Percentiles rank a stretch among this genome's conserved stretches.
phyloP scores from a whole-genome alignment of 176 grass and related monocot species.

The Aegilops speltoides region DNA sequence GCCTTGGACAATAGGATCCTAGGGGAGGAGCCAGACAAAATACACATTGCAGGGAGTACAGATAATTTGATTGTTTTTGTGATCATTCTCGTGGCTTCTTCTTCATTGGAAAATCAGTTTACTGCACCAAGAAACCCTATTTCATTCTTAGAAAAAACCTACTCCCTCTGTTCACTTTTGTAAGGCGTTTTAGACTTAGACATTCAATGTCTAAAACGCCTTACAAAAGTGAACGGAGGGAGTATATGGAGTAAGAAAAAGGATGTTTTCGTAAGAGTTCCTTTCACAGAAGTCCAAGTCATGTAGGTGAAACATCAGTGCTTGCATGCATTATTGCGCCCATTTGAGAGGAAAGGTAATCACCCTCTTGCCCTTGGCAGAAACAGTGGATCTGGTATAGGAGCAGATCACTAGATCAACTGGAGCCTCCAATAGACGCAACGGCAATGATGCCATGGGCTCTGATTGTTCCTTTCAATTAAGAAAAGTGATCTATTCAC shows the following conservation, averaged over 20 bases:
- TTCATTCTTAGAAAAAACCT: neutral
- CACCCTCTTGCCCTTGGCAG: neutral
- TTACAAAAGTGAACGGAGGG: too few species aligned
- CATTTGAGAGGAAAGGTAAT: neutral
- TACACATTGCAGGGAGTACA: neutral
- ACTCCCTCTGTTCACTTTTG: too few species aligned
- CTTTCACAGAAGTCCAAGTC: neutral
- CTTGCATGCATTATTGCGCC: neutral
- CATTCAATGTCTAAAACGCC: too few species aligned
- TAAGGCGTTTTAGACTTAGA: too few species aligned
- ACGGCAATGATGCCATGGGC: conserved; percentile 29
- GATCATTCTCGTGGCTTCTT: neutral
- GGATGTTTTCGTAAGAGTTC: too few species aligned
- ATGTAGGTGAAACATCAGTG: neutral
- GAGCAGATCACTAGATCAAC: neutral
- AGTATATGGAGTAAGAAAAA: too few species aligned
- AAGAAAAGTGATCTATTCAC: conserved; percentile 40
- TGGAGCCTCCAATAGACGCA: conserved; percentile 4
- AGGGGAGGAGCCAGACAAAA: conserved; percentile 35
- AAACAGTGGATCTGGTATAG: neutral
- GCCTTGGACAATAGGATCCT: conserved; percentile 39
- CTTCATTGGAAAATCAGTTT: conserved; percentile 2
- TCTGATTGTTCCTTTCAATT: conserved; percentile 39
- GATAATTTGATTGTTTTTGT: conserved; percentile 16
- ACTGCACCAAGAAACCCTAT: neutral